A percentile compares a stretch with the other conserved stretches of the same genome.
Conservation (phyloP, 2,329 filamentous ascomycete species). For the Trichoderma simmonsii region DNA sequence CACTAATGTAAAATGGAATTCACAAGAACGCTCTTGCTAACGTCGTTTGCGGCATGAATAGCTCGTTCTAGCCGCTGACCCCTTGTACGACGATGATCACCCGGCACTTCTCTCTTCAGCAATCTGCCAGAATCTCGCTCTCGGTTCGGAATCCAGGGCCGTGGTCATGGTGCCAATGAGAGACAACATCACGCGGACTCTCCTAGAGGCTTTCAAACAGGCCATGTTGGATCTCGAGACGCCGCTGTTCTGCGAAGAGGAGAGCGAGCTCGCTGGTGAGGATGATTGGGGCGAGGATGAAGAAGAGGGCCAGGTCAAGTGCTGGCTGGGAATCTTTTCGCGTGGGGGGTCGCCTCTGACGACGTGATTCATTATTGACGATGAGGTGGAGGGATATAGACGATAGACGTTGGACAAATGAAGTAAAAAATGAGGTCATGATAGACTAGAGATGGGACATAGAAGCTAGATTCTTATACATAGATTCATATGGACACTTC, state of each 20-base stretch:
- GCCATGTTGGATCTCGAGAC: slow-evolving; percentile 54
- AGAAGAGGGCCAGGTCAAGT: slow-evolving; percentile 51
- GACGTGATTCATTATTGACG: slow-evolving; percentile 1
- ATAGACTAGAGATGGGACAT: slow-evolving; percentile 10
- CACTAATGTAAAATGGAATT: fast-evolving
- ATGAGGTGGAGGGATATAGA: background rate
- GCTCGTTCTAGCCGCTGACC: slow-evolving; percentile 80
- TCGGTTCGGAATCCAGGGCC: slow-evolving; percentile 56
- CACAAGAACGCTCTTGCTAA: background rate
- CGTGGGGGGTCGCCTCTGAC: slow-evolving; percentile 26
- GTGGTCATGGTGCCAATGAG: slow-evolving; percentile 80
- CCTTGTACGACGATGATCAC: slow-evolving; percentile 82
- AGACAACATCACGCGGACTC: slow-evolving; percentile 60
- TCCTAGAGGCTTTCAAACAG: slow-evolving; percentile 61
- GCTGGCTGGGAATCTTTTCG: slow-evolving; percentile 66
- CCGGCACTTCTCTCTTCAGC: slow-evolving; percentile 69
- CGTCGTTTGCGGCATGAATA: slow-evolving; percentile 28
- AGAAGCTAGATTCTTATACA: background rate
- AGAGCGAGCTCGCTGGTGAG: slow-evolving; percentile 61
- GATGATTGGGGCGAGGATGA: slow-evolving; percentile 69
- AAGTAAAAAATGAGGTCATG: background rate
- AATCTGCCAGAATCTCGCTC: slow-evolving; percentile 64
- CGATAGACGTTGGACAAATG: background rate
- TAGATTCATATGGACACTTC: background rate
- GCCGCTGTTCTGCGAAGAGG: slow-evolving; percentile 51